Evolutionary conservation across 2,329 filamentous ascomycete species (phyloP).

Genomic region (Trichoderma sp.): DNA sequence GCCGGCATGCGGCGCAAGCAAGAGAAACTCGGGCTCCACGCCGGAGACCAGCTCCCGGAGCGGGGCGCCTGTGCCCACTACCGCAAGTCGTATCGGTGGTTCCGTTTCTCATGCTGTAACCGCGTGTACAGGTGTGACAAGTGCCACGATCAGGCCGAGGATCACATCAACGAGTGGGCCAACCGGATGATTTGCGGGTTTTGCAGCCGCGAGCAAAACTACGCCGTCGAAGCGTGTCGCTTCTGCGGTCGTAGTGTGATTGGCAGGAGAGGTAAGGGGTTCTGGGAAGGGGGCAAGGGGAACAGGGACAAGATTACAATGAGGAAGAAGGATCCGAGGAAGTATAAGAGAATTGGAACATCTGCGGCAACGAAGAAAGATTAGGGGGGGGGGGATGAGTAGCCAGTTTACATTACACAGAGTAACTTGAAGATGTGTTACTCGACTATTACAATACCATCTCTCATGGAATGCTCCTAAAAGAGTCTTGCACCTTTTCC

Average conservation of each 20-base stretch:
- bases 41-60: conserved; percentile 57
- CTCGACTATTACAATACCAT: background rate
- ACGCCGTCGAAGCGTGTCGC: conserved; percentile 71
- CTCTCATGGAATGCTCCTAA: background rate
- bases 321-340: conserved; percentile 75
- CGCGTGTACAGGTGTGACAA: conserved; percentile 64
- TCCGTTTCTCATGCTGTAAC: conserved; percentile 64
- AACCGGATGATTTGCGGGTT: conserved; percentile 81
- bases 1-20: conserved; percentile 48
- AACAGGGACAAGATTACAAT: conserved; percentile 71
- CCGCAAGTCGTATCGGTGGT: conserved; percentile 62
- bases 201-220: conserved; percentile 80
- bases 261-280: conserved; percentile 66
- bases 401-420: background rate
- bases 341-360: conserved; percentile 63
- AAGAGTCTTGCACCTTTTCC: background rate
- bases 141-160: conserved; percentile 72
- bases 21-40: conserved; percentile 58
- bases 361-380: conserved; percentile 31
- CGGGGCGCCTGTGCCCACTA: conserved; percentile 61
- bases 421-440: no score
- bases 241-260: conserved; percentile 72
- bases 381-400: background rate
- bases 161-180: conserved; percentile 78
- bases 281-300: conserved; percentile 86